These are phyloP conservation scores for Erodium chrysanthum DNA, from an alignment of 441 rosid species.

Conservation along the genomic window DNA sequence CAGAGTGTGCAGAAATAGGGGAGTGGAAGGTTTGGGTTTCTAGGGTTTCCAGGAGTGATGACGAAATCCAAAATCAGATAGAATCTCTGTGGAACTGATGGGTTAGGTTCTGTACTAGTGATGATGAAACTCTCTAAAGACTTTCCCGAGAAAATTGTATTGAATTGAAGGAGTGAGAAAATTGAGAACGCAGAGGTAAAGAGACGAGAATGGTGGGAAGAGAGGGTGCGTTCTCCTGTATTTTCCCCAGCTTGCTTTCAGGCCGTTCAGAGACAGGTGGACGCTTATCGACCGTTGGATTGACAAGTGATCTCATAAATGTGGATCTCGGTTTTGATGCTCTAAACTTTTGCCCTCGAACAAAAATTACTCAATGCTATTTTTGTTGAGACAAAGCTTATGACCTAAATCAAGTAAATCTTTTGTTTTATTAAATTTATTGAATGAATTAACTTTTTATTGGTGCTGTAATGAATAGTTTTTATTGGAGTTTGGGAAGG, in stretches of 20 bases:
- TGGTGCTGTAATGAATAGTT: too few relatives aligned
- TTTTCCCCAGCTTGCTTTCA: not conserved
- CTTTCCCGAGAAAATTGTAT: constrained; percentile 1
- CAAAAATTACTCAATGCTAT: too few relatives aligned
- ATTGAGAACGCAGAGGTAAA: not conserved
- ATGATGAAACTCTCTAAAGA: not conserved
- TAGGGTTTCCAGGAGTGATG: not conserved
- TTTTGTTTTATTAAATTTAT: too few relatives aligned
- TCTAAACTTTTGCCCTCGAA: not conserved
- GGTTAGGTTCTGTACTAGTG: not conserved
- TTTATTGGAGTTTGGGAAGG: too few relatives aligned
- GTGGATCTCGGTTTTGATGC: not conserved
- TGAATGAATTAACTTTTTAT: too few relatives aligned
- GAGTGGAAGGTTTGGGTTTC: not conserved
- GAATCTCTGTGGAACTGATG: not conserved
- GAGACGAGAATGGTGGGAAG: constrained; percentile 3
- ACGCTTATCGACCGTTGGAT: not conserved
- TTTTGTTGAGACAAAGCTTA: too few relatives aligned
- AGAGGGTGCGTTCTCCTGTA: constrained; percentile 3
- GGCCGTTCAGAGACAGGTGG: not conserved
- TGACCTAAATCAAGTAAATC: too few relatives aligned
- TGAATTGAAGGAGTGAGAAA: not conserved
- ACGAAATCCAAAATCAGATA: not conserved
- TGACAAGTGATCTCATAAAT: not conserved
- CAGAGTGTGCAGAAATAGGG: not conserved